Evolutionary conservation across 148 eudicot species (phyloP), one percentile per base, ranked within the genome.

Genomic region (Rhododendron griersonianum): DNA sequence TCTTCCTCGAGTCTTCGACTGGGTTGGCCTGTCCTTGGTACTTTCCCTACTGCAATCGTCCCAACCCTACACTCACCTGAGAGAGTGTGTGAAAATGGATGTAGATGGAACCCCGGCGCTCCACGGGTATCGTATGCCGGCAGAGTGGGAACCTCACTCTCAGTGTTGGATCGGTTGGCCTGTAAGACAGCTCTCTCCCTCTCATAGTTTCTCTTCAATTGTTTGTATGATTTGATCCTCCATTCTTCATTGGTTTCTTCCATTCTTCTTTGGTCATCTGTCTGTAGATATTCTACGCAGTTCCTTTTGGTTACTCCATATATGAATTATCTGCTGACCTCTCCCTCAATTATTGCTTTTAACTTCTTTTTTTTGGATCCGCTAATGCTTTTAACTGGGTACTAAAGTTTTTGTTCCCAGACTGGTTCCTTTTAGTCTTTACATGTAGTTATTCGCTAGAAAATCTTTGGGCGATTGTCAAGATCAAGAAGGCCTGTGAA

Each of bases 141-240:
- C 99, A 1, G 98, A 96, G 89, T 96, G 94, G 95, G 96, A 90
- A 78, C 89, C 94, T 19, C 98, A 96, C 88, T 92, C 98, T n/a
- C 93, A 91, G 15, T 86, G 90, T 85, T 96, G 98, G 98, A 89
- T 95, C 80, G 99, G 98, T 71, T 96, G 99, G 99, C 99, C 98
- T 44, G 99, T 95, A 84, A 87, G 30, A 30, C 30, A 30, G 86
- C 61, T 65, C 53, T 74, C 84, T 44, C 65, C 81, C 84, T 25
- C 78, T 44, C 44, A 82, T 50, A 39, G 28, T 48, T 2, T 7
- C 4, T 7, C 55, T 15, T 7, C 25, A 1, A 11, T 82, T 19
- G 4, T 39, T 9, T 82, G 37, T 25, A 39, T 82, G 10, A 14
- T 61, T 82, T 30, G 11, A 41, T 65, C 19, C 30, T 11, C 19